Conservation (phyloP, 257 asterid genomes). For the Fraxinus excelsior region DNA sequence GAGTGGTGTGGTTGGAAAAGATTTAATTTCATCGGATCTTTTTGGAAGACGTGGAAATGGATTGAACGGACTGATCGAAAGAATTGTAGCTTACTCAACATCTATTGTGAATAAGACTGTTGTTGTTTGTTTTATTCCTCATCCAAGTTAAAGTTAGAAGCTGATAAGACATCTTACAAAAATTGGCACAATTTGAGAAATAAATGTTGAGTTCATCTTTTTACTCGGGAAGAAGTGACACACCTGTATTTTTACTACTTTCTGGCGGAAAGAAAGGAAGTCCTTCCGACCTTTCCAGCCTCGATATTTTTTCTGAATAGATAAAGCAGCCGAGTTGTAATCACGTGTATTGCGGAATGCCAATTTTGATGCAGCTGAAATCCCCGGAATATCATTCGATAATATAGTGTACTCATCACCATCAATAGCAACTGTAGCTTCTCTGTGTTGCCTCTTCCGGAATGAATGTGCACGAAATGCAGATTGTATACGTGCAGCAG, state of each 20-base stretch:
- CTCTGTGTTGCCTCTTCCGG: conserved; percentile 69
- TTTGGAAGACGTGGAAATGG: neutral
- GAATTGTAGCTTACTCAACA: neutral
- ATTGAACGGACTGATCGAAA: neutral
- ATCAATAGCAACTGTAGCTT: conserved; percentile 34
- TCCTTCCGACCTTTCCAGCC: conserved; percentile 93
- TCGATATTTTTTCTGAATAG: conserved; percentile 88
- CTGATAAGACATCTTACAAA: neutral
- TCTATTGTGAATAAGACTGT: neutral
- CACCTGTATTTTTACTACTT: conserved; percentile 97
- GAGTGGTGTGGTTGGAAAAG: neutral
- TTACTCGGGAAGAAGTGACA: conserved; percentile 19
- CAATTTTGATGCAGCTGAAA: conserved; percentile 67
- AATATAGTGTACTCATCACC: conserved; percentile 51
- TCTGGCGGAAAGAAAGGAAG: conserved; percentile 79
- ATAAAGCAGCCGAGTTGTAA: conserved; percentile 72
- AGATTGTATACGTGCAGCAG: conserved; percentile 96
- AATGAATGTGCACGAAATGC: conserved; percentile 98
- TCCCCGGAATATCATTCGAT: conserved; percentile 47
- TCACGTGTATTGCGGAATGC: conserved; percentile 66
- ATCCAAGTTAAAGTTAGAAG: neutral
- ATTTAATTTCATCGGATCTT: neutral
- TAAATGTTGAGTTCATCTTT: no score
- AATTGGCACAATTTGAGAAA: neutral
- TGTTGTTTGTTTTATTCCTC: neutral